Base-by-base conservation (phyloP, 2,329 filamentous ascomycete genomes). In the Claviceps pazoutovae region DNA sequence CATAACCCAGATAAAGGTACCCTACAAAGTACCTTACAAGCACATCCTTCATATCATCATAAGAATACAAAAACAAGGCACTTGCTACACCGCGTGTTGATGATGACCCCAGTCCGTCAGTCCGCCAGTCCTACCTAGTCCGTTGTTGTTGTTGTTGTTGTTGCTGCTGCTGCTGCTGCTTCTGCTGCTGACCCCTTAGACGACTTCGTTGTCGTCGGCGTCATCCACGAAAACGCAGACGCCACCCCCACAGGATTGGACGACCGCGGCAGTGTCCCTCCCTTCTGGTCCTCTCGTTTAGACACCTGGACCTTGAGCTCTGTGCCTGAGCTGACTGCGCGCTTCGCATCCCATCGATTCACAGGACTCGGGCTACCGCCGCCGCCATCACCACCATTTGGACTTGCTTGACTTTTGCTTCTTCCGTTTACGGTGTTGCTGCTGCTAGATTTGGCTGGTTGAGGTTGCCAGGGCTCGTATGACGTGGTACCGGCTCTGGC, bases 161-260 rank as follows among this genome's bases (percentile, higher is more conserved):
- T 23, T 19, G 7, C 7, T 3, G 26, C 6, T 26, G 26, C 1
- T 30, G 26, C 7, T 30, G 30, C 57, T 14, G 64, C 64, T 23
- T 64, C 56, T 5, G 64, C 56, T 6, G 67, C 58, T 9, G 70
- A 62, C 2, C 70, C 53, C 57, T 66, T 68, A 37, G 61, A 47
- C 41, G 62, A 46, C 46, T 73, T 67, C 49, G 62, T 63, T 16
- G 66, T 63, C 17, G 66, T 57, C 42, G 74, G 68, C 47, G 86
- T 91, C 73, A 96, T 83, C 90, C 90, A 97, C 13, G 86, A 84
- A 70, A 97, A 97, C 2, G 91, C 91, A 53, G 88, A 93, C 14
- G 86, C 91, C n/a, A 87, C 87, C 8, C 91, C 91, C 17, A 95
- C 79, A 0, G 93, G 91, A 62, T 97, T 97, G 36, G 80, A 74